Percentiles rank a stretch among this genome's conserved stretches.
Conservation (phyloP, 139 green algal genomes). For the Raphidocelis subcapitata region DNA sequence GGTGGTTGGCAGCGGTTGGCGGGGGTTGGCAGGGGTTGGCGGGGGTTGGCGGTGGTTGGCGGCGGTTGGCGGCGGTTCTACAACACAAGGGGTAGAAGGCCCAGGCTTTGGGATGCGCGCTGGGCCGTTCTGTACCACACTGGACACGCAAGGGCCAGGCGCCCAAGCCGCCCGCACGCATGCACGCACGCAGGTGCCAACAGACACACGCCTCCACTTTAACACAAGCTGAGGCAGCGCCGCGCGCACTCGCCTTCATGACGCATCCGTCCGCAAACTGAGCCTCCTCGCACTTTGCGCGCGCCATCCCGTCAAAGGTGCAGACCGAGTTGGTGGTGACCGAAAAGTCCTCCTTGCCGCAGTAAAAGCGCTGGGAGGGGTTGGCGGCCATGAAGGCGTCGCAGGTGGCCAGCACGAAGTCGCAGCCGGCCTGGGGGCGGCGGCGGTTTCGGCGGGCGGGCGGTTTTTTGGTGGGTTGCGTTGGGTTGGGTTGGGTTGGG, state of each 20-base stretch:
- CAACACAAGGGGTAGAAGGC: no score
- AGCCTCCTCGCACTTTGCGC: conserved; percentile 18
- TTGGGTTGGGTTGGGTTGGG: no score
- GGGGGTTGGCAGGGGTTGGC: background rate
- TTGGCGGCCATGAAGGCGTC: conserved; percentile 1
- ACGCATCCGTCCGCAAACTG: conserved; percentile 34
- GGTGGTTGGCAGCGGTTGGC: background rate
- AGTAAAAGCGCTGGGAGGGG: conserved; percentile 30
- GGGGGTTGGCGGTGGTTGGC: background rate
- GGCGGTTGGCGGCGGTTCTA: no score
- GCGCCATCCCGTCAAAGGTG: conserved; percentile 28
- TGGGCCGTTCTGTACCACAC: no score
- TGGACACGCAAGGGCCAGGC: no score
- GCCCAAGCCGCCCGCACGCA: no score
- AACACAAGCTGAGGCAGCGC: no score
- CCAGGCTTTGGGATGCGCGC: no score
- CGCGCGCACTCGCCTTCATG: conserved; percentile 12
- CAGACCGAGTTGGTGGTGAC: conserved; percentile 22
- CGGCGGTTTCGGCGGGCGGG: no score
- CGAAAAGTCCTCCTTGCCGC: conserved; percentile 9
- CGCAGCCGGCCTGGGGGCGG: conserved; percentile 28
- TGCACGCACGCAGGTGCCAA: no score
- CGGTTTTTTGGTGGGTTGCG: no score
- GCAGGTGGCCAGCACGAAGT: conserved; percentile 25
- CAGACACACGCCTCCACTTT: no score